Conservation (phyloP, 2,329 filamentous ascomycete genomes). For the Cercospora nicotianae region DNA sequence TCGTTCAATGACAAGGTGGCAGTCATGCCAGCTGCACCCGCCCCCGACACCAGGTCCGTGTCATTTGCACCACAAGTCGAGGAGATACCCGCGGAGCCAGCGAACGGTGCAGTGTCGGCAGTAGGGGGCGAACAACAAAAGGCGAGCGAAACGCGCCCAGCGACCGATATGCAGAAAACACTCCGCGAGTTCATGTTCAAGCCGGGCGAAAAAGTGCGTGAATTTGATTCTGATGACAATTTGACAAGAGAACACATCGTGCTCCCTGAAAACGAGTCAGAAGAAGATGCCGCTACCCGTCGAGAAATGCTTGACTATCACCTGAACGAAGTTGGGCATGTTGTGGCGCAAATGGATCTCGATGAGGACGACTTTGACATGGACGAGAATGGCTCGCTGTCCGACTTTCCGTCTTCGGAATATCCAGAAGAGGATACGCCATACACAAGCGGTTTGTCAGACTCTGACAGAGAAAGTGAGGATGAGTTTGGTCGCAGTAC, state of each 20-base stretch:
- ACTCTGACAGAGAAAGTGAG: slow-evolving; percentile 69
- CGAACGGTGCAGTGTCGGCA: not conserved
- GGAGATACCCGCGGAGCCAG: slow-evolving; percentile 35
- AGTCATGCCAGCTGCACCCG: slow-evolving; percentile 37
- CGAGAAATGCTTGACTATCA: slow-evolving; percentile 90
- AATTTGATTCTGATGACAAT: slow-evolving; percentile 47
- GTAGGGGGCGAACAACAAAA: not conserved
- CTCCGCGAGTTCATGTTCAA: slow-evolving; percentile 36
- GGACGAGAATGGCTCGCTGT: slow-evolving; percentile 41
- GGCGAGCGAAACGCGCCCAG: not conserved
- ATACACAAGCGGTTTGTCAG: slow-evolving; percentile 51
- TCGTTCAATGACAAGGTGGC: slow-evolving; percentile 41
- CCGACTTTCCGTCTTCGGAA: slow-evolving; percentile 32
- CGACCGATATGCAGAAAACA: slow-evolving; percentile 29
- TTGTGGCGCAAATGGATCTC: slow-evolving; percentile 87
- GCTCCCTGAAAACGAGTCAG: slow-evolving; percentile 71
- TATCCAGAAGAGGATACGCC: slow-evolving; percentile 43
- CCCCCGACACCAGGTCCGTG: slow-evolving; percentile 37
- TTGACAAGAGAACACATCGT: slow-evolving; percentile 50
- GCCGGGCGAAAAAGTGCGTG: slow-evolving; percentile 44
- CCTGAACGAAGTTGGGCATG: slow-evolving; percentile 80
- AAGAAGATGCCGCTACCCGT: slow-evolving; percentile 76
- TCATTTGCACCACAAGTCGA: slow-evolving; percentile 37
- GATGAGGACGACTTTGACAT: slow-evolving; percentile 62
- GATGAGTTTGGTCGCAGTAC: slow-evolving; percentile 76